Conservation (phyloP, 1,139 yeast genomes). For the Pneumocystis oryctolagi region DNA sequence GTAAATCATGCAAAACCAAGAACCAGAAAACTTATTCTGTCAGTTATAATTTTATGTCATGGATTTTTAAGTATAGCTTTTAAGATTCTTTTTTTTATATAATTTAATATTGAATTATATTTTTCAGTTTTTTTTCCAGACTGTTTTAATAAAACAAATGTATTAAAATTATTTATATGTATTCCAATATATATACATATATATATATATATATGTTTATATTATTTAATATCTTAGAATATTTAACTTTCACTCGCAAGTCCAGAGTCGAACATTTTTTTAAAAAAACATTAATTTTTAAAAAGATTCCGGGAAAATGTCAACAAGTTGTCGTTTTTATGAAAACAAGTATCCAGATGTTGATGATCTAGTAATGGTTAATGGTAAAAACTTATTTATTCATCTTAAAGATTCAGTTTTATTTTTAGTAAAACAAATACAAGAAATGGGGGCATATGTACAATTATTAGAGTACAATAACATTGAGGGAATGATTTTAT, state of each 20-base stretch:
- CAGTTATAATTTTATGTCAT: slow-evolving; percentile 24
- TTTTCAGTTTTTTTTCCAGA: background rate
- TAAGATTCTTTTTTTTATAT: slow-evolving; percentile 24
- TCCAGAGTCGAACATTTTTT: background rate
- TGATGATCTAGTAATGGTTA: slow-evolving; percentile 97
- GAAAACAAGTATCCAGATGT: slow-evolving; percentile 98
- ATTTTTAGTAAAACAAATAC: slow-evolving; percentile 16
- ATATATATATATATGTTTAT: no score
- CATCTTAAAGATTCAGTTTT: background rate
- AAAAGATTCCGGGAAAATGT: slow-evolving; percentile 13
- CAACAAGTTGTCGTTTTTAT: slow-evolving; percentile 63
- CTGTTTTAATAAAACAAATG: background rate
- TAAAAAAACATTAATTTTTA: background rate
- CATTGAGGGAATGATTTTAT: slow-evolving; percentile 95
- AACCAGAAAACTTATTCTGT: slow-evolving; percentile 23
- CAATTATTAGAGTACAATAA: slow-evolving; percentile 91
- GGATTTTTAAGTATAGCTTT: slow-evolving; percentile 27
- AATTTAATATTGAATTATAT: background rate
- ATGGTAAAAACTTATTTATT: slow-evolving; percentile 29
- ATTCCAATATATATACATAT: background rate
- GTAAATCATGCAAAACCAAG: slow-evolving; percentile 22
- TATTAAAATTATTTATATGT: background rate
- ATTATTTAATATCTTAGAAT: no score
- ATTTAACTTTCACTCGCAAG: background rate
- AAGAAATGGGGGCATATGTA: slow-evolving; percentile 34